Evolutionary conservation across 345 rosid species (phyloP).

Genomic region (Salix arbutifolia): DNA sequence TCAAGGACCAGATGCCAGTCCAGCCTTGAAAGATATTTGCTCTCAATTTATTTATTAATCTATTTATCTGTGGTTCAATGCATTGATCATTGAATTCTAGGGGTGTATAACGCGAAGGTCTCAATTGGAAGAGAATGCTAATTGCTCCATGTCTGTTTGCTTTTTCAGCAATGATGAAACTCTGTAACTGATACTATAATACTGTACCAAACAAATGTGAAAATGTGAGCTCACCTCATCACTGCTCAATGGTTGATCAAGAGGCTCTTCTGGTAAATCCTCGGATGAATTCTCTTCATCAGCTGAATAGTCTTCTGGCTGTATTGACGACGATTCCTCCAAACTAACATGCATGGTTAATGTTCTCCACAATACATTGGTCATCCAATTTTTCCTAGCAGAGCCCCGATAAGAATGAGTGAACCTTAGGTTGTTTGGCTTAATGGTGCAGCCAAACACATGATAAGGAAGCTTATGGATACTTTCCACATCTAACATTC

Average conservation of each 20-base stretch:
- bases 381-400: conserved; percentile 25
- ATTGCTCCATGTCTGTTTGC: neutral
- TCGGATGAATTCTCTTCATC: conserved; percentile 32
- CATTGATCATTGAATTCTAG: neutral
- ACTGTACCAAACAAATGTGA: neutral
- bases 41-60: neutral
- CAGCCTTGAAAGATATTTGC: neutral
- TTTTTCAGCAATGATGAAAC: neutral
- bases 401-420: conserved; percentile 22
- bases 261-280: conserved; percentile 37
- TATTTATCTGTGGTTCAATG: neutral
- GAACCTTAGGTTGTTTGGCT: conserved; percentile 20
- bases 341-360: conserved; percentile 36
- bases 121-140: neutral
- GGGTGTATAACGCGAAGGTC: neutral
- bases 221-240: conserved; percentile 45
- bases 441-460: conserved; percentile 11
- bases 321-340: conserved; percentile 42
- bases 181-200: no score
- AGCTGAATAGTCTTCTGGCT: conserved; percentile 21
- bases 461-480: conserved; percentile 15
- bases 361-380: conserved; percentile 34
- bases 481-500: conserved; percentile 22
- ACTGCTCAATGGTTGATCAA: conserved; percentile 44
- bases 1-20: neutral